Evolutionary conservation across 805 yeast species (phyloP), one percentile per base, ranked within the genome.

Genomic region (Metschnikowia lochheadii): DNA sequence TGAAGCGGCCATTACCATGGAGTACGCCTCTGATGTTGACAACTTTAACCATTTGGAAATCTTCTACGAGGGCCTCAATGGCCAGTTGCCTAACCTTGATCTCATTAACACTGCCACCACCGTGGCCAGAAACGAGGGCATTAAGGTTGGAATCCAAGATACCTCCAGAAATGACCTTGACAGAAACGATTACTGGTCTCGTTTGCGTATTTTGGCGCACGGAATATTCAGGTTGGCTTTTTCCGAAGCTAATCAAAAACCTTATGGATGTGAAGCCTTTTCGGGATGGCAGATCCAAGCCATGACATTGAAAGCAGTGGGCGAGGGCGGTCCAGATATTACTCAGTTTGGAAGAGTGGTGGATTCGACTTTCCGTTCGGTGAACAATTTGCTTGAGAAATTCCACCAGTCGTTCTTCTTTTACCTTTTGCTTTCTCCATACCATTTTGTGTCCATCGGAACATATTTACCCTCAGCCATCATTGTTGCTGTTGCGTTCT

Each of bases 231-330:
- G 79, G 43, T 80, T 88, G 61, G 81, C 91, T 3, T 61, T 82
- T 5, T 78, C 96, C 0, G 98, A 98, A 1, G 65, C 87, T 26
- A 73, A 70, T 46, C 73, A 70, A 4, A 75, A 79, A 0, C 76
- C 83, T 38, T 88, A 94, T n/a, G 78, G 78, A 3, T 83, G 90
- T 58, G 97, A 92, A 63, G 89, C 92, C 13, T 94, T 92, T 63
- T 85, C 94, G 48, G 97, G 98, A 4, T 94, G 96, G 96, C 85
- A 95, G 64, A 87, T 94, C 51, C 98, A 92, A 67, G 85, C 98
- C 0, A 66, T 94, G 18, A 88, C 97, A 0, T 63, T 94, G 33
- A 78, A 79, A 49, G 98, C 96, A 0, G 69, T 66, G 32, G 89
- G 87, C 1, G 71, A 68, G 2, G 73, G 75, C 0, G 62, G 62